Percentiles rank a stretch among this genome's conserved stretches.
Conservation (phyloP, 352 stramenopile species). For the Phytophthora crassamura region DNA sequence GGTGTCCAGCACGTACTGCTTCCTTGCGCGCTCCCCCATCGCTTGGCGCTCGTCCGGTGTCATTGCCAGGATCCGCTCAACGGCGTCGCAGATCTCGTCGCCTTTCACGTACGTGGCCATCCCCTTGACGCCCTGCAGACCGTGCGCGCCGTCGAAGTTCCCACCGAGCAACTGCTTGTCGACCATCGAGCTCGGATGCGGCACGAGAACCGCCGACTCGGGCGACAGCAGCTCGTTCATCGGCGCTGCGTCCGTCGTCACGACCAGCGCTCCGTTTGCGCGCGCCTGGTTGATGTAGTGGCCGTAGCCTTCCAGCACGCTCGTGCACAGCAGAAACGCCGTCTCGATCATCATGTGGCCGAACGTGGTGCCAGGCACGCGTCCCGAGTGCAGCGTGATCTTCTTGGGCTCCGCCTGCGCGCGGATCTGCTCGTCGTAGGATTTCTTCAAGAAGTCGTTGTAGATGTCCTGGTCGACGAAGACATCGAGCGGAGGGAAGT, state of each 20-base stretch:
- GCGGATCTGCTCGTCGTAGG: slow-evolving; percentile 30
- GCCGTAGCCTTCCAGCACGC: slow-evolving; percentile 62
- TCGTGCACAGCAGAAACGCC: slow-evolving; percentile 60
- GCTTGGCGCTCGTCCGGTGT: slow-evolving; percentile 38
- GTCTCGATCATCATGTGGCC: slow-evolving; percentile 51
- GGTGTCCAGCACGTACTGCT: slow-evolving; percentile 39
- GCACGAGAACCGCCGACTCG: slow-evolving; percentile 48
- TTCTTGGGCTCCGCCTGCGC: slow-evolving; percentile 24
- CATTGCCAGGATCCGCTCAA: slow-evolving; percentile 50
- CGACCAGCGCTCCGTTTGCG: slow-evolving; percentile 49
- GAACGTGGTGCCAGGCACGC: slow-evolving; percentile 43
- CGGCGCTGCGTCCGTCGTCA: slow-evolving; percentile 55
- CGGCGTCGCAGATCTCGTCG: slow-evolving; percentile 48
- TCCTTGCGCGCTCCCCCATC: slow-evolving; percentile 35
- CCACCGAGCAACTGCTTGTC: slow-evolving; percentile 50
- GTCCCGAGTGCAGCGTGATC: slow-evolving; percentile 42
- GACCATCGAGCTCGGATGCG: slow-evolving; percentile 23
- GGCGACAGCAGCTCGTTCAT: slow-evolving; percentile 70
- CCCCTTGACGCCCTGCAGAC: slow-evolving; percentile 47
- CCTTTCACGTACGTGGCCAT: slow-evolving; percentile 54
- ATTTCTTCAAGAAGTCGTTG: slow-evolving; percentile 33
- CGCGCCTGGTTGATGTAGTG: slow-evolving; percentile 80
- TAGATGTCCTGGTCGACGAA: slow-evolving; percentile 51
- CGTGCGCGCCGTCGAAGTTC: slow-evolving; percentile 38
- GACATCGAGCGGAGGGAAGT: slow-evolving; percentile 51